phyloP scores from a whole-genome alignment of 345 rosid species.

The Citrus glauca region DNA sequence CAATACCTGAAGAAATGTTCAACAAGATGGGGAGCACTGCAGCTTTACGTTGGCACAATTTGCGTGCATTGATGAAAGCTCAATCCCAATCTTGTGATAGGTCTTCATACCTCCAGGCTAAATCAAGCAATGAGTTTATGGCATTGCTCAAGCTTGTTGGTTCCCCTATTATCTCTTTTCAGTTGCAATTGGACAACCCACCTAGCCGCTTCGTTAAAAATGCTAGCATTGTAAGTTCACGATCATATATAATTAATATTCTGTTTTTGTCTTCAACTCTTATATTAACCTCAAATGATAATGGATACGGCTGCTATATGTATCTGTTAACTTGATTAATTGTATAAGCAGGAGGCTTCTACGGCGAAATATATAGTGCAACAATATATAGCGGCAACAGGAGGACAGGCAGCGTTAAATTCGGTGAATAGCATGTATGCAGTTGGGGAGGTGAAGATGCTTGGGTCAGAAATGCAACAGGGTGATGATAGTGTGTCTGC shows the following conservation, averaged over 20 bases:
- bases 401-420: constrained; percentile 59
- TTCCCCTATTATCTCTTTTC: constrained; percentile 83
- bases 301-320: too few relatives aligned
- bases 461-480: constrained; percentile 63
- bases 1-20: constrained; percentile 76
- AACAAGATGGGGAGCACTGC: constrained; percentile 57
- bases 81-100: constrained; percentile 21
- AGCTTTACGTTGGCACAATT: constrained; percentile 69
- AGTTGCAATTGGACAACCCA: constrained; percentile 42
- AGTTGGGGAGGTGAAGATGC: constrained; percentile 86
- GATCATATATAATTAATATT: neutral
- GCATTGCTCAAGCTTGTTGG: constrained; percentile 94
- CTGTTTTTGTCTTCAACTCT: too few relatives aligned
- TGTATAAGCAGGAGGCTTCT: constrained; percentile 59
- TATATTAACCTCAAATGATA: too few relatives aligned
- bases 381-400: constrained; percentile 82
- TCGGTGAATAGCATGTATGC: constrained; percentile 73
- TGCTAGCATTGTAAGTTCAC: constrained; percentile 55
- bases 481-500: constrained; percentile 47
- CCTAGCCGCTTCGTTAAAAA: constrained; percentile 46
- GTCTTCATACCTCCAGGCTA: constrained; percentile 57
- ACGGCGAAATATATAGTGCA: constrained; percentile 85
- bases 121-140: constrained; percentile 70
- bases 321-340: neutral
- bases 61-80: constrained; percentile 72